Evolutionary conservation across 768 basidiomycete genomes (phyloP).

Genomic region (Amanita subjunquillea): DNA sequence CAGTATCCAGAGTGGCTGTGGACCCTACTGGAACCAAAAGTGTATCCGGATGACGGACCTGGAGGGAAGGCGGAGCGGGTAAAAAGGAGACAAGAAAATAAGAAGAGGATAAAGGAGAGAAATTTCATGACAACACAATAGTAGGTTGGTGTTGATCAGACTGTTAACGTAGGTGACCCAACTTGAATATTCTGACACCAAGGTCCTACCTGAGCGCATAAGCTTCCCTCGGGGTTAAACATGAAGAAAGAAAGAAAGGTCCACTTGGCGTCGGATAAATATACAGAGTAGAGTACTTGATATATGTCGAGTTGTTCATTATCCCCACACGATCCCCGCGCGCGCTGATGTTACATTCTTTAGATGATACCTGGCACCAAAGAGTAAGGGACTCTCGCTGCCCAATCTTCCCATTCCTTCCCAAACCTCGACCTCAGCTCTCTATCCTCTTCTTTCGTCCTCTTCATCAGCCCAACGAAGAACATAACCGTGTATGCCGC

Average conservation of each 20-base stretch:
- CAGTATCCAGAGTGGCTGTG: slow-evolving; percentile 89
- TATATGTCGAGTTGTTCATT: too few relatives aligned
- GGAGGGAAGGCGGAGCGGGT: slow-evolving; percentile 58
- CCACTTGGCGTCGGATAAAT: too few relatives aligned
- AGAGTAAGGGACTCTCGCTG: slow-evolving; percentile 19
- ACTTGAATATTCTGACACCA: too few relatives aligned
- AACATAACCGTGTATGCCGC: slow-evolving; percentile 14
- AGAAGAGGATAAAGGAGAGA: slow-evolving; percentile 63
- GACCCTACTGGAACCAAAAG: slow-evolving; percentile 56
- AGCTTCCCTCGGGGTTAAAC: too few relatives aligned
- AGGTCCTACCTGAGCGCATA: too few relatives aligned
- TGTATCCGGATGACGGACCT: slow-evolving; percentile 59
- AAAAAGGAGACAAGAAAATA: slow-evolving; percentile 48
- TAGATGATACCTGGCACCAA: slow-evolving; percentile 22
- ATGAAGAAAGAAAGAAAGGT: too few relatives aligned
- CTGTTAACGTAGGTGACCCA: too few relatives aligned
- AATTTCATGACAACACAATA: slow-evolving; percentile 84
- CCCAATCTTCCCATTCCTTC: slow-evolving; percentile 20
- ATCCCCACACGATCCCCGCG: too few relatives aligned
- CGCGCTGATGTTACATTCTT: not conserved
- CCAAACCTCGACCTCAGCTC: slow-evolving; percentile 23
- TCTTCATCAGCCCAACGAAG: slow-evolving; percentile 15
- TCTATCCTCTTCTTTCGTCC: slow-evolving; percentile 23
- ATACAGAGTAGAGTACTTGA: too few relatives aligned
- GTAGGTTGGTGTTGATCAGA: too few relatives aligned